Evolutionary conservation across 2,329 filamentous ascomycete species (phyloP), one percentile per base, ranked within the genome.

Genomic region (Diplocarpon rosae): DNA sequence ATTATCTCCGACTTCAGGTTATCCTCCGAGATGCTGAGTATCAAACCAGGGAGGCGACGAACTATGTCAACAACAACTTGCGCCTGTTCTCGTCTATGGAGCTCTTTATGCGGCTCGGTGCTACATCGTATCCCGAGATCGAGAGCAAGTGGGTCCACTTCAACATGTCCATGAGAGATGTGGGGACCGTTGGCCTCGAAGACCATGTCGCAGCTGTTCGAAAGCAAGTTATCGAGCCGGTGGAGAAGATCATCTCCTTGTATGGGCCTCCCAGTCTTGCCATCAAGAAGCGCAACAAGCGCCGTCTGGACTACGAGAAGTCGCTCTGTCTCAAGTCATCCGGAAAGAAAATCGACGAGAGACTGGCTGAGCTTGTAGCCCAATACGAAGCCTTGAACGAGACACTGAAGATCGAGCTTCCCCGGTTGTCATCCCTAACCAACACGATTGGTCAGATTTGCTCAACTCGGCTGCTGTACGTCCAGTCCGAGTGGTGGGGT

Each of bases 121-220:
- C 81, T 11, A 84, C 83, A 39, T 78, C 75, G 47, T 80, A 87
- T 61, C 80, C 86, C 0, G 89, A 96, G 62, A 69, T 93, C 33
- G 89, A 95, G 65, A 89, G 84, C 69, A 94, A 93, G 62, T 96
- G 90, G 86, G 84, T 88, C 39, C 85, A 83, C 50, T 92, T 95
- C 65, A 90, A 88, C 53, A 79, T 88, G 58, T 84, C 83, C 29
- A 85, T 94, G 66, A 78, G 85, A 52, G 89, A 95, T 57, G 78
- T 96, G 52, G 81, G 89, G 57, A 83, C 81, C 48, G 77, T 88
- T 52, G 84, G 85, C 4, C 70, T 96, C 16, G 83, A 88, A 48
- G 84, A 90, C 54, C 89, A 95, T 70, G 81, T 89, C 68, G 34
- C 41, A 27, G 27, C 33, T 27, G 82, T 96, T 37, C 77, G 84